Base-by-base conservation (phyloP, 331 rosid species). In the Quercus phellos region DNA sequence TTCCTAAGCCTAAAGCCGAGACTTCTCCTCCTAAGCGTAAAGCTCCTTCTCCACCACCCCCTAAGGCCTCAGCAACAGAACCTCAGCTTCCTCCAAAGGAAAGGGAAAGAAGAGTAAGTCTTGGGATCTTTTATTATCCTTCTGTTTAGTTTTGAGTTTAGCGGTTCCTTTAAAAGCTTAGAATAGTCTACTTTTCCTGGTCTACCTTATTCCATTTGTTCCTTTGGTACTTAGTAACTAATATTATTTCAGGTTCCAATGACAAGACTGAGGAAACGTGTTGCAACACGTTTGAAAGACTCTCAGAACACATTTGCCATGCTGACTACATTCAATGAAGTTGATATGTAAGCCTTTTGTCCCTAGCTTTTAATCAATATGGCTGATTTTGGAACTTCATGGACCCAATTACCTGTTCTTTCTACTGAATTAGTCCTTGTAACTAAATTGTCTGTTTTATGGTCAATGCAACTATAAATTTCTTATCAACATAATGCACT, bases 251-350 rank as follows among this genome's bases (percentile, higher is more conserved):
- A 90, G 94, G 89, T 90, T 84, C 91, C 91, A 29, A 90, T 87
- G 90, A 87, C 89, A 75, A 84, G 91, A 78, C 87, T 90, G 42
- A 85, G 94, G 85, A 90, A 90, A 77, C 82, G 91, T 51, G 94
- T 90, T 55, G 89, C 94, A 70, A 84, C 88, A 13, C 90, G 90
- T 24, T 86, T 87, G 90, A 90, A 90, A 58, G 94, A 90, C 68
- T 85, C 94, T 16, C 91, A 87, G 76, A 87, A 90, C 76, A 90
- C 94, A 22, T 87, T 90, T 82, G 91, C 94, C 43, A 50, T 90
- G 85, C 82, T 87, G 73, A 90, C 91, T 70, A 90, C 94, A 55
- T 90, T 90, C 73, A 90, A 90, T 30, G 90, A 90, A 85, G 91
- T 90, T 69, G 90, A 90, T 77, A 86, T 90, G 89, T 85, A 80